Evolutionary conservation across 768 basidiomycete species (phyloP), one percentile per base, ranked within the genome.

Genomic region (Saitozyma podzolica): DNA sequence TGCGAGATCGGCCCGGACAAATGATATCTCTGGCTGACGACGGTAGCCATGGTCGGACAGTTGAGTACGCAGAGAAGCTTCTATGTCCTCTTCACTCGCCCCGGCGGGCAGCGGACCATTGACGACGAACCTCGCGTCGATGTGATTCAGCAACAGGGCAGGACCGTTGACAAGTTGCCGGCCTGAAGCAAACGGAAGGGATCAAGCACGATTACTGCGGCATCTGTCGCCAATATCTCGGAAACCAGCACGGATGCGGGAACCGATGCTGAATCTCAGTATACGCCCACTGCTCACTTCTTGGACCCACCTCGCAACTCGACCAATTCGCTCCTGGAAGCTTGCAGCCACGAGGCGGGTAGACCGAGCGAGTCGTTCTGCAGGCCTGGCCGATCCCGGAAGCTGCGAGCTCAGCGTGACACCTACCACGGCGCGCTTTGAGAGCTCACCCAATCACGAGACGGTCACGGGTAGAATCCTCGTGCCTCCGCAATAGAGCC

Each of bases 131-230:
- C 2, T 29, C 29, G 29, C 29, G 49, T 66, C 14, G 50, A 66
- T 11, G 65, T 49, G 40, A 56, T 13, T 2, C 55, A 54, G 8
- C 63, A 58, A 1, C 48, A 13, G 13, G 62, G 40, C 66, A 56
- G 8, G 50, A 54, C 2, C 56, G 60, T 29, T 4, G 16, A 75
- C 10, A 47, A 37, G 39, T 11, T 68, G 64, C n/a, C 39, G 13
- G 63, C 63, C 1, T 59, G 41, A 10, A 70, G 56, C 0, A 77
- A 68, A 2, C 70, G 67, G 54, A 72, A 70, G 3, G 77, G 77
- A 60, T 78, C 75, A 39, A 78, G 52, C 40, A 76, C 65, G 37
- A 78, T 14, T 10, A 73, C 43, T 11, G 58, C 45, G 9, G 68
- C 45, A 16, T 61, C 53, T 0, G 69, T 29, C 29, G 29, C 29